Evolutionary conservation across 176 grass and related monocot species (phyloP), one percentile per base, ranked within the genome.

Genomic region (Tillandsia fasciculata): DNA sequence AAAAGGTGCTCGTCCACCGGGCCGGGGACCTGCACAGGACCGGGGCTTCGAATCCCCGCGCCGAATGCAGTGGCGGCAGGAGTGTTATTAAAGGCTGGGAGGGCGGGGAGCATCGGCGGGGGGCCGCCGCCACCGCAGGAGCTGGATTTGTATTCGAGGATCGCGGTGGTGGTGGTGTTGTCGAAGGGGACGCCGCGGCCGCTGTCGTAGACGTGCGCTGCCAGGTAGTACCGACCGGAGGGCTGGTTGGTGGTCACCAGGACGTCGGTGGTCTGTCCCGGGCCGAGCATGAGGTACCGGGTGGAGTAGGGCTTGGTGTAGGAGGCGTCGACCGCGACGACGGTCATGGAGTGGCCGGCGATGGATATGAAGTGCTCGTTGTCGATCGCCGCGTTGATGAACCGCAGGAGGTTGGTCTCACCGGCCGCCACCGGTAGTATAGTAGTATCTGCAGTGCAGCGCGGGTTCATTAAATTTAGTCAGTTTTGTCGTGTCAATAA

Each of bases 201-300:
- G 12, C 86, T 87, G 8, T 65, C 73, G 52, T 87, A 99, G 49
- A 87, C 86, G 11, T 73, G 94, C 10, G 94, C 71, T 54, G 86
- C 86, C 27, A 99, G 68, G 84, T 99, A 93, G 82, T 93, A 99
- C 8, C 89, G 84, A n/a, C 87, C 87, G 15, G 79, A 56, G 8
- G 83, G 78, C 14, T 80, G 82, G 77, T 87, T 76, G 56, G 89
- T 74, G 49, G 83, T 87, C 82, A 99, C 63, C 50, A 99, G 86
- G 53, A 92, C 94, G 69, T 97, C 93, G 17, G 89, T 87, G 74
- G 94, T 99, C 75, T 99, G 86, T 29, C 94, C 94, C 3, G 94
- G 94, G 10, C 76, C 87, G 10, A 99, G 69, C 50, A 92, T 65
- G 66, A 99, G 11, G 56, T 90, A 74, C 29, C 68, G 63, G 48